Evolutionary conservation across 2,329 filamentous ascomycete genomes (phyloP).

Genomic region (Cadophora sp.): DNA sequence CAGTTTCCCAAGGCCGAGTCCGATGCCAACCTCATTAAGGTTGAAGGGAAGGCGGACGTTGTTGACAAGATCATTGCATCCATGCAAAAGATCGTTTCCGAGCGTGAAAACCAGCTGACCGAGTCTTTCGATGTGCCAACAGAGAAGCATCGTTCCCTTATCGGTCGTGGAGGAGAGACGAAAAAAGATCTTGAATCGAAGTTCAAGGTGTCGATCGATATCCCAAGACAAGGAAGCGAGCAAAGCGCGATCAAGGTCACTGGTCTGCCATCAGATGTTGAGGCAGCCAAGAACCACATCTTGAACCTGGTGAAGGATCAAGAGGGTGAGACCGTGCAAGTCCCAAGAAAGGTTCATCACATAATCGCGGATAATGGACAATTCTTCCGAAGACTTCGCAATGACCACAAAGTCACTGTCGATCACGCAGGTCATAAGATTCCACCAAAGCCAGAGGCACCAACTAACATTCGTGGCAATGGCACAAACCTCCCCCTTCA

Average conservation of each 20-base stretch:
- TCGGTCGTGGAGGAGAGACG: constrained; percentile 88
- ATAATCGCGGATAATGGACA: constrained; percentile 85
- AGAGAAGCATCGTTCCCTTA: constrained; percentile 89
- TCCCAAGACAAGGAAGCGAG: constrained; percentile 86
- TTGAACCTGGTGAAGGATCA: constrained; percentile 80
- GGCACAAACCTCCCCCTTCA: constrained; percentile 82
- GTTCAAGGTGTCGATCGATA: constrained; percentile 86
- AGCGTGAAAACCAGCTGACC: constrained; percentile 83
- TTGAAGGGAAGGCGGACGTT: constrained; percentile 83
- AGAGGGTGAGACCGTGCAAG: constrained; percentile 84
- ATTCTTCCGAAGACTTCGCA: constrained; percentile 90
- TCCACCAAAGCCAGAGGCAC: constrained; percentile 70
- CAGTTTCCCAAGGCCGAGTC: constrained; percentile 92
- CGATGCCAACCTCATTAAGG: constrained; percentile 81
- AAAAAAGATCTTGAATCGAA: constrained; percentile 85
- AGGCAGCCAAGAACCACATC: constrained; percentile 88
- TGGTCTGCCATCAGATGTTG: constrained; percentile 79
- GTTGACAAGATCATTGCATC: constrained; percentile 88
- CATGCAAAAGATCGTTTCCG: constrained; percentile 81
- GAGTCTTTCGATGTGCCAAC: constrained; percentile 82
- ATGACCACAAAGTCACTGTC: constrained; percentile 86
- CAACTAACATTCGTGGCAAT: constrained; percentile 57
- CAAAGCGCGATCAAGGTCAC: constrained; percentile 86
- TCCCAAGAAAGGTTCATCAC: constrained; percentile 86
- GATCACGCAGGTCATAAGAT: constrained; percentile 85